Evolutionary conservation across 495 filamentous ascomycete genomes (phyloP).

Genomic region (Hyaloscypha hepaticicola): DNA sequence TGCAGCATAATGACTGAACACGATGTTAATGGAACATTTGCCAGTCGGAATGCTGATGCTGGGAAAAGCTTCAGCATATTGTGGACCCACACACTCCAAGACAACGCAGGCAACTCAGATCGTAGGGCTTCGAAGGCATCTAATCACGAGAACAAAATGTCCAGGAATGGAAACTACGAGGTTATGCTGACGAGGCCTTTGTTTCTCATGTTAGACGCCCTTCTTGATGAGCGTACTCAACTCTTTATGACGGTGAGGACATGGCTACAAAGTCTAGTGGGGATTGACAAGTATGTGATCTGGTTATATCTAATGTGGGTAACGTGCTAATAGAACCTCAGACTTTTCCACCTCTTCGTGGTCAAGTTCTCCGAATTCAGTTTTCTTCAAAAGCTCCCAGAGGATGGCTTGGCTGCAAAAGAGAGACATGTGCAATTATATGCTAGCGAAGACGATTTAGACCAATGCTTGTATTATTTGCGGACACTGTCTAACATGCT

Average conservation of each 20-base stretch:
- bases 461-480: conserved; percentile 75
- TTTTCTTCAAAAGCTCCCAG: conserved; percentile 48
- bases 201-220: conserved; percentile 77
- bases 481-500: conserved; percentile 72
- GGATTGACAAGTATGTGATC: conserved; percentile 54
- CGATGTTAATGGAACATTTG: conserved; percentile 50
- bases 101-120: conserved; percentile 46
- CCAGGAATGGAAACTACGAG: conserved; percentile 54
- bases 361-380: conserved; percentile 52
- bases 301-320: conserved; percentile 20
- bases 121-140: conserved; percentile 48
- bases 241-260: conserved; percentile 70
- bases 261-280: conserved; percentile 77
- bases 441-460: conserved; percentile 61
- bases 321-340: conserved; percentile 33
- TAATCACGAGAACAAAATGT: conserved; percentile 50
- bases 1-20: conserved; percentile 66
- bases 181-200: conserved; percentile 79
- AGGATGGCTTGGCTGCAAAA: conserved; percentile 23
- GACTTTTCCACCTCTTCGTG: conserved; percentile 56
- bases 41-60: conserved; percentile 50
- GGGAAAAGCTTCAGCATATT: conserved; percentile 68
- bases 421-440: conserved; percentile 34
- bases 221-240: conserved; percentile 71
- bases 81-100: conserved; percentile 77